Conservation (phyloP, 345 rosid genomes). For the Citrus sp. region DNA sequence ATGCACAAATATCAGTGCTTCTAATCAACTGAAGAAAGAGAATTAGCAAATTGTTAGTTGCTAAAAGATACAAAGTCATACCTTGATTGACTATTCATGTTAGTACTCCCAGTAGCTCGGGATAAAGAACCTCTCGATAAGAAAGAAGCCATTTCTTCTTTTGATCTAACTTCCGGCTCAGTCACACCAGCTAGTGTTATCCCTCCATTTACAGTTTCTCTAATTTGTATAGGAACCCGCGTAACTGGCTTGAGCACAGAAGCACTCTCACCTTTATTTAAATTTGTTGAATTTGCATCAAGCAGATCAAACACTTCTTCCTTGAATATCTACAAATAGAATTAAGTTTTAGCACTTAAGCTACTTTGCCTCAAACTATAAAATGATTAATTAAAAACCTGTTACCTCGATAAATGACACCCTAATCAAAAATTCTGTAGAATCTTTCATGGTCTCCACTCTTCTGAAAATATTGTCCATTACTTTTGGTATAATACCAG, state of each 20-base stretch:
- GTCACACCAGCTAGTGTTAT: constrained; percentile 94
- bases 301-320: constrained; percentile 95
- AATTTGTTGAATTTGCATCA: constrained; percentile 46
- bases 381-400: background rate
- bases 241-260: constrained; percentile 35
- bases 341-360: background rate
- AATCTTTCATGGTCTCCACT: constrained; percentile 45
- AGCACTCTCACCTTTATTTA: constrained; percentile 46
- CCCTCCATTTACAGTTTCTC: constrained; percentile 89
- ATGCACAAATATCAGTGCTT: background rate
- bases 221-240: constrained; percentile 81
- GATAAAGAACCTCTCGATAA: constrained; percentile 72
- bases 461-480: constrained; percentile 69
- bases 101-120: constrained; percentile 96
- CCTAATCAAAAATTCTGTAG: constrained; percentile 64
- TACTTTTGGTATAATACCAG: constrained; percentile 78
- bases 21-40: background rate
- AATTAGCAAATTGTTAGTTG: background rate
- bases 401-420: constrained; percentile 95
- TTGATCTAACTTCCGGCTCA: constrained; percentile 80
- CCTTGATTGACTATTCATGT: constrained; percentile 99
- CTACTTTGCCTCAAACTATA: background rate
- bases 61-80: constrained; percentile 1
- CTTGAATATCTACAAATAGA: constrained; percentile 69
- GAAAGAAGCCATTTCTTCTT: constrained; percentile 84